Conservation (phyloP, 345 rosid genomes). For the Eucalyptus camaldulensis region DNA sequence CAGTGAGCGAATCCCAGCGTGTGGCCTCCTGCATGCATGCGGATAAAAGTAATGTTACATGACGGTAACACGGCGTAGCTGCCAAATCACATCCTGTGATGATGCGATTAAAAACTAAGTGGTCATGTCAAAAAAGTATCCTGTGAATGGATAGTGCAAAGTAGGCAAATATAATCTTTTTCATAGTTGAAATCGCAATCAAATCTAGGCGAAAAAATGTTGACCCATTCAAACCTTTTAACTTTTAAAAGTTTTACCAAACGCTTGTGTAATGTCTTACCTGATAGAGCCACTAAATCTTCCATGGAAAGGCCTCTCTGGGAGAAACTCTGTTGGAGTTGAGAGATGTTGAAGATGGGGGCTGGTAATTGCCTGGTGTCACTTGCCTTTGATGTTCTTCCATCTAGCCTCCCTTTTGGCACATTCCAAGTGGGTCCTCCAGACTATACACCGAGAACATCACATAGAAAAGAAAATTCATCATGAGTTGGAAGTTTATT, state of each 20-base stretch:
- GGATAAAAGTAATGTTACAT: neutral
- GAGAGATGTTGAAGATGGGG: constrained; percentile 66
- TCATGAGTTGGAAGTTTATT: neutral
- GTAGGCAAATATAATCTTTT: neutral
- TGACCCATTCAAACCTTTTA: neutral
- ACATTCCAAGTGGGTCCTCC: constrained; percentile 89
- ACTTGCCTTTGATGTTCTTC: constrained; percentile 64
- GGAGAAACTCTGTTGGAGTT: constrained; percentile 61
- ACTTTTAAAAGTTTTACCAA: neutral
- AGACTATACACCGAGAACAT: constrained; percentile 25
- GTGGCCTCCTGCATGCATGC: constrained; percentile 52
- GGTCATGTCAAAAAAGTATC: neutral
- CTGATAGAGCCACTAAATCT: constrained; percentile 78
- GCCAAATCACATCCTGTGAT: neutral
- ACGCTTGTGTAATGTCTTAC: constrained; percentile 1
- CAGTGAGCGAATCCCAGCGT: constrained; percentile 89
- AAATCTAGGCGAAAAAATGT: neutral
- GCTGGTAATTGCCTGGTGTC: constrained; percentile 77
- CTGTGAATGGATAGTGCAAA: neutral
- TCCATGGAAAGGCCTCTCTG: constrained; percentile 61
- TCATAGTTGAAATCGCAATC: neutral
- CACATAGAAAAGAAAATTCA: neutral
- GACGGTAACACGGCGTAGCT: neutral
- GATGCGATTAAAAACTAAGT: neutral
- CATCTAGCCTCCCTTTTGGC: constrained; percentile 84